Evolutionary conservation across 306 rosid species (phyloP).

Genomic region (Glycine soja): DNA sequence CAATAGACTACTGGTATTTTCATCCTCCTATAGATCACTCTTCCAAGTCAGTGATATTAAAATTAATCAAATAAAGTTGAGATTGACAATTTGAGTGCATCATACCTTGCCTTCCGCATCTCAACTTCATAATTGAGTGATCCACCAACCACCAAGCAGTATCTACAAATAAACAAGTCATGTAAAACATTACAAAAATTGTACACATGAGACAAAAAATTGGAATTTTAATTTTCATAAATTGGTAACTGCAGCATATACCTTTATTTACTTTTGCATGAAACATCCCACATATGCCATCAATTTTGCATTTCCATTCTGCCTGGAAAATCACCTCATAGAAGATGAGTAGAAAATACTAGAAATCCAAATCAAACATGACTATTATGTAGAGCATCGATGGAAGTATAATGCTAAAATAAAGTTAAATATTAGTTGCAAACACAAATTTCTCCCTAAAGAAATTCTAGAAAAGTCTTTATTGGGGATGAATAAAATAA

Average conservation of each 20-base stretch:
- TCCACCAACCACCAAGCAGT: constrained; percentile 89
- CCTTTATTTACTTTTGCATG: constrained; percentile 93
- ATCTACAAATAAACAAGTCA: constrained; percentile 65
- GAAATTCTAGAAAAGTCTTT: too few species aligned
- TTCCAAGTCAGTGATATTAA: constrained; percentile 33
- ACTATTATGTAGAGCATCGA: too few species aligned
- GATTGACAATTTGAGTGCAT: constrained; percentile 42
- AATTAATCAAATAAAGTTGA: constrained; percentile 31
- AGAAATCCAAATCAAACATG: constrained; percentile 35
- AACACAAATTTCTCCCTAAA: too few species aligned
- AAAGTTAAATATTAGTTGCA: too few species aligned
- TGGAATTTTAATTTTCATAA: constrained; percentile 13
- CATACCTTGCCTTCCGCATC: constrained; percentile 83
- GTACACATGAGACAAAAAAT: constrained; percentile 17
- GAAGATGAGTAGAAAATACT: constrained; percentile 42
- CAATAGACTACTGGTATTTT: too few species aligned
- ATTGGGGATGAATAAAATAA: too few species aligned
- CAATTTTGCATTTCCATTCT: constrained; percentile 76
- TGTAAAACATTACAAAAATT: constrained; percentile 23
- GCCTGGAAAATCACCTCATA: constrained; percentile 63
- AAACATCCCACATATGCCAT: constrained; percentile 66
- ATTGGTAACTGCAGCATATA: constrained; percentile 44
- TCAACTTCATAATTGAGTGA: constrained; percentile 67
- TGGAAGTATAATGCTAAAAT: too few species aligned
- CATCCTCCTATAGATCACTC: constrained; percentile 73